Conservation (phyloP, 371 early-diverging fungal species). For the Haplosporangium sp. region DNA sequence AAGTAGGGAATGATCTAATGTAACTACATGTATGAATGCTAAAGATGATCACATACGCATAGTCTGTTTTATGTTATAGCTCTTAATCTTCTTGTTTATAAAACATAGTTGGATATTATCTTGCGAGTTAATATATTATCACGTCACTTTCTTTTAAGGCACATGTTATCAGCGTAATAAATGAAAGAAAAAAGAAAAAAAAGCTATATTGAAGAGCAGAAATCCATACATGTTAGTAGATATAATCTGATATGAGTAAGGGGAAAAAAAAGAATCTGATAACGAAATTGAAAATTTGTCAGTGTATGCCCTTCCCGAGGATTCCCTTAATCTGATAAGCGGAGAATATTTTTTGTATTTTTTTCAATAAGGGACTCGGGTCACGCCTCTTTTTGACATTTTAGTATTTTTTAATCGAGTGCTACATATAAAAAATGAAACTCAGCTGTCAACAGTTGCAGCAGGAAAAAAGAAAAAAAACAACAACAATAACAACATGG, state of each 20-base stretch:
- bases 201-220: too few relatives aligned
- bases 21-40: too few relatives aligned
- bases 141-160: neutral
- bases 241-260: neutral
- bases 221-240: neutral
- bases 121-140: neutral
- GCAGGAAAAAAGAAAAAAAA: too few relatives aligned
- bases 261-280: conserved; percentile 3
- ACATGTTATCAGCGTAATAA: neutral
- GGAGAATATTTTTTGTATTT: neutral
- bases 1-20: too few relatives aligned
- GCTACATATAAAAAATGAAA: neutral
- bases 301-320: neutral
- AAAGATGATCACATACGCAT: too few relatives aligned
- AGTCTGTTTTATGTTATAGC: neutral
- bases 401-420: too few relatives aligned
- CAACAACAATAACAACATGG: too few relatives aligned
- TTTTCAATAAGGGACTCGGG: neutral
- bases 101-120: neutral
- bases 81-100: neutral
- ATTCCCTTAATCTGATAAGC: conserved; percentile 10
- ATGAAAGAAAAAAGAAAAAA: too few relatives aligned
- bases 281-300: neutral
- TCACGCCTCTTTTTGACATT: neutral
- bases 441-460: neutral